Evolutionary conservation across 2,329 filamentous ascomycete genomes (phyloP), one percentile per base, ranked within the genome.

Genomic region (Microsporum canis): DNA sequence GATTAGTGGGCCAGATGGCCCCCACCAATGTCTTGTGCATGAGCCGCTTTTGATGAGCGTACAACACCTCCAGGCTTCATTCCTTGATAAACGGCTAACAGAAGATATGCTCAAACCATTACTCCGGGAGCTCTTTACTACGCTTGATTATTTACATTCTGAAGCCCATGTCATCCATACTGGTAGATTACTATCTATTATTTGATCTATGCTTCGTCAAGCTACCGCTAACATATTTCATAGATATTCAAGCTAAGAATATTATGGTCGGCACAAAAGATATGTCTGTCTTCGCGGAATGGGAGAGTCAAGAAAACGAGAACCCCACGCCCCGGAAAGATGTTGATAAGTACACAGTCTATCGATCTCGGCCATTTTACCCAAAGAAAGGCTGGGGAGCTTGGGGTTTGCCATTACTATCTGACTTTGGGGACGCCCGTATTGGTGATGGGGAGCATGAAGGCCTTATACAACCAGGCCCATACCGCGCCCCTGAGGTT

Each of bases 401-500:
- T 12, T 58, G 29, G 62, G 64, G 34, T 61, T 63, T 58, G 63
- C 67, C 38, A 60, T 60, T 57, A 57, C 62, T 45, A 57, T 65
- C 61, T 39, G 68, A 71, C 56, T 70, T 72, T 58, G 68, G 68
- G 5, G 23, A 66, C 6, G 68, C 69, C 7, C 63, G 62, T 5
- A 66, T 64, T 57, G 70, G 67, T 36, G 60, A 64, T 43, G 65
- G 71, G 69, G 55, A 55, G 8, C 41, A 72, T 67, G 62, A 80
- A 73, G 65, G 76, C 68, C 47, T 75, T 69, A 64, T 80, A 74
- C 39, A 82, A 69, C 69, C 68, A 14, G 64, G 67, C 53, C 61
- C 65, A 5, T 71, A 70, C 55, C 67, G 67, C 55, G 68, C 68
- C 3, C 69, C 70, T 3, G 70, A 71, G 60, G 69, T 70, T 38